phyloP scores from a whole-genome alignment of 2,329 filamentous ascomycete genomes.

The Aspergillus persii region DNA sequence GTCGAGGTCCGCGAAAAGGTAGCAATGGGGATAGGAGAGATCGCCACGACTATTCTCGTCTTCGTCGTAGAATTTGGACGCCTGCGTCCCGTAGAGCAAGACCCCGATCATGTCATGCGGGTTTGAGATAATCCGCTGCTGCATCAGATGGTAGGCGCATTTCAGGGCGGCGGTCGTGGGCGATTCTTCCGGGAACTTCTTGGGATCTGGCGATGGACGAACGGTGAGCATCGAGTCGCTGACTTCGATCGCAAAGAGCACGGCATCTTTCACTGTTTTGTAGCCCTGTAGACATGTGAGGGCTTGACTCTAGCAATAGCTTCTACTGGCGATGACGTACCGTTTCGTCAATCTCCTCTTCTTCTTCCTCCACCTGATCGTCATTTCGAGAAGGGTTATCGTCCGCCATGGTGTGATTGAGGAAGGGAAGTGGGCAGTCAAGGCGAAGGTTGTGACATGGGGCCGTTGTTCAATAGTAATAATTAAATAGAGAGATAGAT shows the following conservation, averaged over 20 bases:
- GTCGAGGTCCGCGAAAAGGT: conserved; percentile 83
- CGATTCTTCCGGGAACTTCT: conserved; percentile 75
- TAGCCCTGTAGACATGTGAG: conserved; percentile 63
- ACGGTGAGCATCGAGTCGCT: conserved; percentile 79
- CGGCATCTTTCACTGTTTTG: conserved; percentile 91
- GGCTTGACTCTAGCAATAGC: neutral
- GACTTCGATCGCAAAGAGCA: conserved; percentile 93
- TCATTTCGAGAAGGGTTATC: conserved; percentile 38
- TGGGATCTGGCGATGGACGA: conserved; percentile 64
- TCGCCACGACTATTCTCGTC: conserved; percentile 56
- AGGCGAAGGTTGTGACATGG: neutral
- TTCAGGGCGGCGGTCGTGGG: conserved; percentile 82
- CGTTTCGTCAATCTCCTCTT: conserved; percentile 47
- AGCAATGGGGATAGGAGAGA: conserved; percentile 82
- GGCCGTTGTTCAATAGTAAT: neutral
- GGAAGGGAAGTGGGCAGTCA: neutral
- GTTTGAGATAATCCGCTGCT: conserved; percentile 96
- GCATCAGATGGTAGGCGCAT: conserved; percentile 92
- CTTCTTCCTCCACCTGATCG: conserved; percentile 44
- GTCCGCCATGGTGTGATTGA: conserved; percentile 34
- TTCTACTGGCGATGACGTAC: conserved; percentile 25
- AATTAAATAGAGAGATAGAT: neutral
- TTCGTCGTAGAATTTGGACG: conserved; percentile 73
- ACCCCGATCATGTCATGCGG: conserved; percentile 98
- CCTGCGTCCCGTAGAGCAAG: conserved; percentile 82